Evolutionary conservation across 495 filamentous ascomycete species (phyloP).

Genomic region (Talaromyces liani): DNA sequence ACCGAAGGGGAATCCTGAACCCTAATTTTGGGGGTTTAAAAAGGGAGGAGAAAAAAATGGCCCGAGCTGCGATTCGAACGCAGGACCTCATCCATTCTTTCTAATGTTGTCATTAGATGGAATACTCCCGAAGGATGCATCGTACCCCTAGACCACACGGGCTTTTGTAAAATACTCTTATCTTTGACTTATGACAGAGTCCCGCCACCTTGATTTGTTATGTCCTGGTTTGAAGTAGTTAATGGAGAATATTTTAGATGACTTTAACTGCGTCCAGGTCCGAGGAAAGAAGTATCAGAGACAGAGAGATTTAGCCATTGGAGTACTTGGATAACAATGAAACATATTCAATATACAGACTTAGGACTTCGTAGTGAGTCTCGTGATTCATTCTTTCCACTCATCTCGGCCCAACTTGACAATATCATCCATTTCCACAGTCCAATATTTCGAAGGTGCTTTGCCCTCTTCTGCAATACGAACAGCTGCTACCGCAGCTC

Average conservation of each 20-base stretch:
- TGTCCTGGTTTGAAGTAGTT: no score
- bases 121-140: not conserved
- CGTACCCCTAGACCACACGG: constrained; percentile 1
- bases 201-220: no score
- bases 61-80: constrained; percentile 2
- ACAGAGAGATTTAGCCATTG: not conserved
- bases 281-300: not conserved
- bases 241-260: not conserved
- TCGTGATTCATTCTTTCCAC: constrained; percentile 22
- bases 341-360: not conserved
- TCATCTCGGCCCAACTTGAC: constrained; percentile 26
- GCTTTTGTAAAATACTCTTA: not conserved
- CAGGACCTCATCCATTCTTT: constrained; percentile 1
- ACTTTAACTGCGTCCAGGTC: not conserved
- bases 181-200: no score
- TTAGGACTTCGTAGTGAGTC: not conserved
- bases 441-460: constrained; percentile 28
- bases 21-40: not conserved
- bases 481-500: constrained; percentile 30
- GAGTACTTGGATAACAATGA: not conserved
- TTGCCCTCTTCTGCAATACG: constrained; percentile 25
- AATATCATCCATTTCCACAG: constrained; percentile 27
- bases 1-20: not conserved
- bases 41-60: not conserved
- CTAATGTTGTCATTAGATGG: not conserved